Percentiles rank a stretch among this genome's conserved stretches.
Conservation (phyloP, 169 alveolate genomes). For the Plasmodium gonderi region DNA sequence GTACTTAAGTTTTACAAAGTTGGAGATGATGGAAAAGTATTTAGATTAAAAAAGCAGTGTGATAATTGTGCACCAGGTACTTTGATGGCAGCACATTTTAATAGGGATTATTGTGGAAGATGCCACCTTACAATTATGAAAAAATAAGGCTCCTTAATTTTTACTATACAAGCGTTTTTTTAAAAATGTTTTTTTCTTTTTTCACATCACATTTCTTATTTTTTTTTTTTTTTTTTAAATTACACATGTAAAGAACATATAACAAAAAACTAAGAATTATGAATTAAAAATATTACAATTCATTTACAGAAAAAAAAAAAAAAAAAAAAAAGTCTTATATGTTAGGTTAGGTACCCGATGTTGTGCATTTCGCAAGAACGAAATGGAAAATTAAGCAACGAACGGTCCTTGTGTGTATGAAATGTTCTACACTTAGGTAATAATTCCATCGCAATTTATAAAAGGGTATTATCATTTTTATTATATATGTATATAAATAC, state of each 20-base stretch:
- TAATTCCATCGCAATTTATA: not conserved
- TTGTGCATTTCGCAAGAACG: not conserved
- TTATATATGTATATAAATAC: too few species aligned
- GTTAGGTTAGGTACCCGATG: not conserved
- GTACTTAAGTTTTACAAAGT: conserved; percentile 97
- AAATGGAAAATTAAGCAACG: not conserved
- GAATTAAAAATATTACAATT: conserved; percentile 32
- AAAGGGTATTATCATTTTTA: not conserved
- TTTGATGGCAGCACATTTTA: conserved; percentile 98
- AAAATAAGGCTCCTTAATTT: conserved; percentile 57
- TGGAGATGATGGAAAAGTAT: conserved; percentile 95
- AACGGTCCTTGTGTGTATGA: too few species aligned
- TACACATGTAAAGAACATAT: not conserved
- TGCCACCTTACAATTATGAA: conserved; percentile 94
- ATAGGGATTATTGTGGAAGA: conserved; percentile 98
- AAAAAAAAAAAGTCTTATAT: too few species aligned
- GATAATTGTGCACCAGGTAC: conserved; percentile 98
- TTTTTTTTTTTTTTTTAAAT: not conserved
- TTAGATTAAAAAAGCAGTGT: conserved; percentile 95
- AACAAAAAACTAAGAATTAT: conserved; percentile 17
- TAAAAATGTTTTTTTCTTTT: not conserved
- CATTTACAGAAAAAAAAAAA: not conserved
- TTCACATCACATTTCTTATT: not conserved
- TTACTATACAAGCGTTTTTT: not conserved
- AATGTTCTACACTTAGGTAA: not conserved